Percentiles rank a stretch among this genome's conserved stretches.
Conservation (phyloP, 164 flowering plant genomes). For the Kingdonia uniflora region DNA sequence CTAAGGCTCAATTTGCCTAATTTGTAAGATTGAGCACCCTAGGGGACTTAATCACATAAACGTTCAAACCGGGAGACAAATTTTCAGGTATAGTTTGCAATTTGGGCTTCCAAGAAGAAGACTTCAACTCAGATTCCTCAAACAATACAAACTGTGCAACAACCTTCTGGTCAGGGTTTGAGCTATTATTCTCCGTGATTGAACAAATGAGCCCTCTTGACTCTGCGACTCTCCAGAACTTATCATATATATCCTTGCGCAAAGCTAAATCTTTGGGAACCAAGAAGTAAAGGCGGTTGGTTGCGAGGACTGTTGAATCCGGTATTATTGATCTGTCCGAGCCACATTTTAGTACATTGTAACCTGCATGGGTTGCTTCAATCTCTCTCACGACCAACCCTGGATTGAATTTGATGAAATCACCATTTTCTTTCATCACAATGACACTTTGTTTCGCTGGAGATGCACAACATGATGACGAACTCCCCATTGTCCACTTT, state of each 20-base stretch:
- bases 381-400: constrained; percentile 9
- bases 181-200: background rate
- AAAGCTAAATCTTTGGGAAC: constrained; percentile 6
- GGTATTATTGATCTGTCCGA: constrained; percentile 5
- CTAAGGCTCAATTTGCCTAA: no score
- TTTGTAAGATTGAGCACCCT: no score
- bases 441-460: background rate
- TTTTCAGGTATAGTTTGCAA: constrained; percentile 15
- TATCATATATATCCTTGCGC: background rate
- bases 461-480: no score
- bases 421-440: constrained; percentile 13
- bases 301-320: constrained; percentile 2
- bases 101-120: constrained; percentile 8
- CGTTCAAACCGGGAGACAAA: constrained; percentile 2
- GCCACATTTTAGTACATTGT: constrained; percentile 7
- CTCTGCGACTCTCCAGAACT: constrained; percentile 6
- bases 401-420: constrained; percentile 4
- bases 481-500: no score
- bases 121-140: constrained; percentile 2
- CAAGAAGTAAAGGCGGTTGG: constrained; percentile 11
- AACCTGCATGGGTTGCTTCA: constrained; percentile 1
- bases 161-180: background rate
- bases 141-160: constrained; percentile 8
- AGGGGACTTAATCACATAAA: no score
- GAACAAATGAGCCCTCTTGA: background rate